Evolutionary conservation across 2,329 filamentous ascomycete genomes (phyloP).

Genomic region (Leptographium lundbergii): DNA sequence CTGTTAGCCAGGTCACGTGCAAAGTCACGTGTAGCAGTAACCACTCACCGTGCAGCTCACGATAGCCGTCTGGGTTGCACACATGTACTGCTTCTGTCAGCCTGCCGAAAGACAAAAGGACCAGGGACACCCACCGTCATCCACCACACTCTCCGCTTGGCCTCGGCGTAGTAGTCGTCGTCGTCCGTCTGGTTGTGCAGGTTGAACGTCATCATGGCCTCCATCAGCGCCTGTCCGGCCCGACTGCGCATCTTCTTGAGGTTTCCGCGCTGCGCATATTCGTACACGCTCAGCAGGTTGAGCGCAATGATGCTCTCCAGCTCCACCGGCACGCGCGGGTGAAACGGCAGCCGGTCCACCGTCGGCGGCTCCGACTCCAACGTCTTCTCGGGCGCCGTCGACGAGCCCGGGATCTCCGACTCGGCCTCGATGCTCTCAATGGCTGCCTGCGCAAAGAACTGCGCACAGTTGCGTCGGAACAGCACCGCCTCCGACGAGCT

Average conservation of each 20-base stretch:
- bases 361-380: slow-evolving; percentile 19
- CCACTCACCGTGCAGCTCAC: slow-evolving; percentile 32
- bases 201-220: slow-evolving; percentile 32
- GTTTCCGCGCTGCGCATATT: slow-evolving; percentile 40
- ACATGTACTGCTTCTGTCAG: slow-evolving; percentile 31
- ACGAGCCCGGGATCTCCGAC: slow-evolving; percentile 32
- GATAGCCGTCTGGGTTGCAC: slow-evolving; percentile 36
- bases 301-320: slow-evolving; percentile 35
- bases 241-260: slow-evolving; percentile 37
- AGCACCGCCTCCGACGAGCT: slow-evolving; percentile 25
- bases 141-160: slow-evolving; percentile 36
- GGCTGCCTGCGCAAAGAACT: slow-evolving; percentile 33
- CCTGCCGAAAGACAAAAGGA: no score
- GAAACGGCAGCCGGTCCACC: slow-evolving; percentile 26
- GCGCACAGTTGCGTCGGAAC: slow-evolving; percentile 33
- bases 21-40: not conserved
- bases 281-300: slow-evolving; percentile 35
- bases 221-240: slow-evolving; percentile 32
- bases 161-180: slow-evolving; percentile 30
- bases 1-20: not conserved
- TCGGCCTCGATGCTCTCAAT: slow-evolving; percentile 36
- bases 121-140: slow-evolving; percentile 30
- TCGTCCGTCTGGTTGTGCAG: slow-evolving; percentile 27
- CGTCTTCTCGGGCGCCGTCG: slow-evolving; percentile 29
- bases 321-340: slow-evolving; percentile 29